These are phyloP conservation scores for Candida labiduridarum DNA, from an alignment of 1,139 yeast genomes.

Conservation along the genomic window DNA sequence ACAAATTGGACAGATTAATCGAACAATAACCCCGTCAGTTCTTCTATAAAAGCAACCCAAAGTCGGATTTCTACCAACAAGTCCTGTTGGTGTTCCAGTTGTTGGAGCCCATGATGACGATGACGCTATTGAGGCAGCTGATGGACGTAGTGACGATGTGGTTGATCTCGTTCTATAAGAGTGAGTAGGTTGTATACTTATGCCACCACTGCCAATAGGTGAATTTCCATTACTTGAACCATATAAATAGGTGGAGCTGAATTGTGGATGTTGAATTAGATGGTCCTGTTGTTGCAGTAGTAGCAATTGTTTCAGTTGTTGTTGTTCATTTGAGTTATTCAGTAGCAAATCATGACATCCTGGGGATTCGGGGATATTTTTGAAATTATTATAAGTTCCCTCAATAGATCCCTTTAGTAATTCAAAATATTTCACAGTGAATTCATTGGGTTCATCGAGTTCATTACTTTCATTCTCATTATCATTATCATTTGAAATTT, in stretches of 20 bases:
- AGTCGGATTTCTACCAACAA: slow-evolving; percentile 21
- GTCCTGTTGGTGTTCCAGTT: no score
- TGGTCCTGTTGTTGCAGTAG: background rate
- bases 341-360: no score
- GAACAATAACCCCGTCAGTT: slow-evolving; percentile 71
- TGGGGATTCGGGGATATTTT: slow-evolving; percentile 11
- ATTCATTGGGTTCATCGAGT: slow-evolving; percentile 54
- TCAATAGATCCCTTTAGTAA: slow-evolving; percentile 39
- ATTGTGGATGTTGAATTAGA: background rate
- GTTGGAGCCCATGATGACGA: slow-evolving; percentile 1
- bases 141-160: slow-evolving; percentile 52
- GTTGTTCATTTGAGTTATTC: no score
- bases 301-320: background rate
- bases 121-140: slow-evolving; percentile 22
- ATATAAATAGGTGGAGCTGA: slow-evolving; percentile 10
- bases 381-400: slow-evolving; percentile 31
- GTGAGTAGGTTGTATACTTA: slow-evolving; percentile 18
- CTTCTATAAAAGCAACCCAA: slow-evolving; percentile 67
- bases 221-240: slow-evolving; percentile 1
- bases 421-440: slow-evolving; percentile 50
- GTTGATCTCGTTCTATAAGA: slow-evolving; percentile 53
- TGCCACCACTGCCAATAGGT: background rate
- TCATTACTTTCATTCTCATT: no score
- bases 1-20: slow-evolving; percentile 70
- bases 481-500: slow-evolving; percentile 41